Conservation (phyloP, 2,329 filamentous ascomycete species). For the Phialocephala subalpina region DNA sequence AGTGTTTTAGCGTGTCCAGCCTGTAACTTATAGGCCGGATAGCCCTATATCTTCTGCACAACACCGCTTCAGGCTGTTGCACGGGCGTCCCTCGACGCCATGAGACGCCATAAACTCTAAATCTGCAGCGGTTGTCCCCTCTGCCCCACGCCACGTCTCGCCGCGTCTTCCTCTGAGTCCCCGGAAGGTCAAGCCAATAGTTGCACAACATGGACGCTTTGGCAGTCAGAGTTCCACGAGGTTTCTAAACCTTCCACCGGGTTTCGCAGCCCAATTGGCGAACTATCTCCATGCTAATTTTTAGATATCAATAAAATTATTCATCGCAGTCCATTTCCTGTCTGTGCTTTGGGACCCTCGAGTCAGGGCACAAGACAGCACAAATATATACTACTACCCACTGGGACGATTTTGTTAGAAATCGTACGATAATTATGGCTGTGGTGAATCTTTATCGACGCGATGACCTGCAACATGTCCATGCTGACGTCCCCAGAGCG, state of each 20-base stretch:
- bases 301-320: not conserved
- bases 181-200: not conserved
- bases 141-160: not conserved
- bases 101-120: not conserved
- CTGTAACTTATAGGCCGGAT: not conserved
- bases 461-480: conserved; percentile 14
- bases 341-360: conserved; percentile 9
- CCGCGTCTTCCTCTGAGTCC: not conserved
- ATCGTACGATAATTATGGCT: conserved; percentile 15
- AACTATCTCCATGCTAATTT: not conserved
- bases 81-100: not conserved
- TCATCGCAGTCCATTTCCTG: not conserved
- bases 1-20: conserved; percentile 1
- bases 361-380: conserved; percentile 4
- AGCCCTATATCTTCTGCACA: not conserved
- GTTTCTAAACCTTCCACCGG: not conserved
- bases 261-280: not conserved
- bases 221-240: not conserved
- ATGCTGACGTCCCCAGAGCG: conserved; percentile 46
- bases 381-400: conserved; percentile 6
- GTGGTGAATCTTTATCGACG: conserved; percentile 6
- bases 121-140: not conserved
- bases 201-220: not conserved
- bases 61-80: not conserved
- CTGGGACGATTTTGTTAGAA: not conserved